These are phyloP conservation scores for Candida multigemmis DNA, from an alignment of 805 yeast genomes.

Conservation along the genomic window DNA sequence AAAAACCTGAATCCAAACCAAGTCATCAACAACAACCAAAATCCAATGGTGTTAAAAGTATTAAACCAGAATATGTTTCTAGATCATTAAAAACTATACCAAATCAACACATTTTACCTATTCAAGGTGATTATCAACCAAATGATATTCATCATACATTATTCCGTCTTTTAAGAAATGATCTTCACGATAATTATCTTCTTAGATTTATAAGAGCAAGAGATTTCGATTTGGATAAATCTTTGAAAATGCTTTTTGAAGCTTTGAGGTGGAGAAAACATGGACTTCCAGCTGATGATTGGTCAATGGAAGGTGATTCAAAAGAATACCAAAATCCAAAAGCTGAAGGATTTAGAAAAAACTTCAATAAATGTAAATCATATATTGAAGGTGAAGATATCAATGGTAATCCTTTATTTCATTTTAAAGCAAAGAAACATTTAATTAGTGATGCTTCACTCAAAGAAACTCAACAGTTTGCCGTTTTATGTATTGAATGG, in stretches of 20 bases:
- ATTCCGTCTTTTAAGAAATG: no score
- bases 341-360: constrained; percentile 35
- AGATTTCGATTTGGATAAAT: constrained; percentile 65
- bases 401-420: constrained; percentile 65
- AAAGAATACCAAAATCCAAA: constrained; percentile 33
- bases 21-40: no score
- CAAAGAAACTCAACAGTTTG: constrained; percentile 62
- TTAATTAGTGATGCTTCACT: constrained; percentile 36
- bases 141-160: no score
- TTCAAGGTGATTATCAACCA: no score
- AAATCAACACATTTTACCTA: no score
- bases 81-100: no score
- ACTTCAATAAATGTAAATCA: constrained; percentile 58
- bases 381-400: constrained; percentile 64
- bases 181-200: constrained; percentile 68
- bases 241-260: constrained; percentile 57
- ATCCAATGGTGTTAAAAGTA: no score
- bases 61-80: no score
- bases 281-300: constrained; percentile 49
- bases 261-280: constrained; percentile 67
- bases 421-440: constrained; percentile 71
- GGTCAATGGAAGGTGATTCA: constrained; percentile 63
- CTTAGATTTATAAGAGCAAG: constrained; percentile 75
- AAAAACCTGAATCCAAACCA: no score
- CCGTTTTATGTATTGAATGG: constrained; percentile 67